A percentile compares a stretch with the other conserved stretches of the same genome.
phyloP scores from a whole-genome alignment of 192 early-diverging fungal species.

The Powellomyces hirtus region DNA sequence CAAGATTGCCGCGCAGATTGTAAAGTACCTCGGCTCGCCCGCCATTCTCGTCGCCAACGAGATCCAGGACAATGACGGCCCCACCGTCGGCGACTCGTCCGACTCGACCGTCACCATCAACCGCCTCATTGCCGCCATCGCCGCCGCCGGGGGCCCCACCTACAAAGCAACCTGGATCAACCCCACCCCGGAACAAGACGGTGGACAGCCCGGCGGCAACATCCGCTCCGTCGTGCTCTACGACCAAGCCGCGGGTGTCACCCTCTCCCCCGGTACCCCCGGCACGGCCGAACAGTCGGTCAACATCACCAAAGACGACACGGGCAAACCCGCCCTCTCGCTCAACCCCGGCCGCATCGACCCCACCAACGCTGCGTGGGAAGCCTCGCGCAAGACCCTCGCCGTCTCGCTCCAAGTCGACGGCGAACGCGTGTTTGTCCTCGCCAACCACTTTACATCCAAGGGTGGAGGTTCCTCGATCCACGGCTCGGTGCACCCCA shows the following conservation, averaged over 20 bases:
- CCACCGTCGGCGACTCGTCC: not conserved
- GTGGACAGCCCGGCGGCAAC: conserved; percentile 16
- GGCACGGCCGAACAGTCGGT: not conserved
- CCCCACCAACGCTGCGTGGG: conserved; percentile 7
- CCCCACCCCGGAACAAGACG: not conserved
- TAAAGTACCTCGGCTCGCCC: conserved; percentile 15
- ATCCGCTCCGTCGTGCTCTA: conserved; percentile 19
- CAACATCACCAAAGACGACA: not conserved
- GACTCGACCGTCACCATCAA: conserved; percentile 11
- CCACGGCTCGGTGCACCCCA: conserved; percentile 19
- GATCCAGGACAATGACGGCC: conserved; percentile 16
- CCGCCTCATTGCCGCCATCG: not conserved
- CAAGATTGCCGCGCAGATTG: conserved; percentile 10
- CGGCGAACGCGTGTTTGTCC: conserved; percentile 12
- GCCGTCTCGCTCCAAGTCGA: conserved; percentile 7
- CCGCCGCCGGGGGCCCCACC: conserved; percentile 7
- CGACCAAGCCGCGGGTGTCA: conserved; percentile 20
- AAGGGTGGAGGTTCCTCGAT: not conserved
- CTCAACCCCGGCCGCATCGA: conserved; percentile 21
- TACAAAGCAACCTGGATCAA: conserved; percentile 23
- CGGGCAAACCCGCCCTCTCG: not conserved
- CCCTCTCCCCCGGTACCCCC: not conserved
- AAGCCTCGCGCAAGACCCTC: conserved; percentile 4
- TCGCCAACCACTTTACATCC: conserved; percentile 13
- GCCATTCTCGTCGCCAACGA: conserved; percentile 19